Base-by-base conservation (phyloP, 2,329 filamentous ascomycete genomes). In the Aspergillus floridensis region DNA sequence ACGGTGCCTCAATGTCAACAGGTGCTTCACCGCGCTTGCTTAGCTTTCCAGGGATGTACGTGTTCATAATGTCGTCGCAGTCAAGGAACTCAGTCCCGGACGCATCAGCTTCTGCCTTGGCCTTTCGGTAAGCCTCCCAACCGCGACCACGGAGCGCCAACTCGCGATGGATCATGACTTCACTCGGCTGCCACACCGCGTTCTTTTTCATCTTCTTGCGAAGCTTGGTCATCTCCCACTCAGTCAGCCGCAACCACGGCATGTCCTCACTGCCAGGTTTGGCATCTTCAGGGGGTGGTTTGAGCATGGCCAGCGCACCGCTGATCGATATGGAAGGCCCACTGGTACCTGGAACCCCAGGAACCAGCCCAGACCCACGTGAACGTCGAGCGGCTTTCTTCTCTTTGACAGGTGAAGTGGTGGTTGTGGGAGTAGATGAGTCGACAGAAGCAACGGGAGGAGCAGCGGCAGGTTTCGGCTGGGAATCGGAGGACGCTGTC, bases 141-240 rank as follows among this genome's bases (percentile, higher is more conserved):
- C 80, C 80, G 56, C 86, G 83, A 41, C 83, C 83, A 48, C 84
- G 80, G 52, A 81, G 78, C 49, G 84, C 81, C n/a, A 88, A 78
- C 72, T 88, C 85, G 32, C 86, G 82, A 58, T 84, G 80, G 50
- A 88, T 86, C 86, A 88, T 88, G 11, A 86, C 85, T 61, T 86
- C 84, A 63, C 85, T 88, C 0, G 86, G 86, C 49, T 84, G 82
- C 86, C 86, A 88, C n/a, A 86, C 81, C 5, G 85, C 84, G 63
- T 88, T 88, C 77, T 88, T 88, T 77, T 88, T 88, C 86, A 88
- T 88, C 65, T 84, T 82, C 72, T 88, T 88, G 55, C 86, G 80
- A 24, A 88, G 73, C 54, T 83, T 85, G 5, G 85, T 86, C 85
- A 88, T 86, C 68, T 88, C 86, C 76, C 82, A 88, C 65, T 88